Evolutionary conservation across 345 rosid species (phyloP).

Genomic region (Salix dunnii): DNA sequence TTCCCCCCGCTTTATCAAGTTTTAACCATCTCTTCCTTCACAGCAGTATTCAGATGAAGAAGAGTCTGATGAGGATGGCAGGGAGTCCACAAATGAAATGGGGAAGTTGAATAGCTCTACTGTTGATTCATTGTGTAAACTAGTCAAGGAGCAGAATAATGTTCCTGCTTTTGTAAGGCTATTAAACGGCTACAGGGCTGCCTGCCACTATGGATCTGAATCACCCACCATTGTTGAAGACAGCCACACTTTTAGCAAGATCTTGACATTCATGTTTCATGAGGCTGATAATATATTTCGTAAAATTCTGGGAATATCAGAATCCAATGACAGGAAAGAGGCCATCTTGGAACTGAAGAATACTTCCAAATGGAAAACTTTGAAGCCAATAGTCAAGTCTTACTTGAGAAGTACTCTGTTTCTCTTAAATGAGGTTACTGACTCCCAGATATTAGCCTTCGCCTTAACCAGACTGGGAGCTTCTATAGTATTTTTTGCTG

Average conservation of each 20-base stretch:
- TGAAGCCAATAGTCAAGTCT: constrained; percentile 68
- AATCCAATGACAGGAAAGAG: constrained; percentile 50
- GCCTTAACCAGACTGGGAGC: constrained; percentile 53
- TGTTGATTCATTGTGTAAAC: constrained; percentile 45
- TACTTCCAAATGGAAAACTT: constrained; percentile 60
- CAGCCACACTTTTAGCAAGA: constrained; percentile 45
- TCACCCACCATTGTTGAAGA: constrained; percentile 39
- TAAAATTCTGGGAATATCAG: constrained; percentile 56
- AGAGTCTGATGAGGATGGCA: constrained; percentile 34
- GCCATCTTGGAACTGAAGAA: constrained; percentile 60
- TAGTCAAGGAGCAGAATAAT: constrained; percentile 51
- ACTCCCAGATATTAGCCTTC: constrained; percentile 57
- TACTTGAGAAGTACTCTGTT: constrained; percentile 68
- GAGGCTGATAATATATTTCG: constrained; percentile 65
- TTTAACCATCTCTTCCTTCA: constrained; percentile 11
- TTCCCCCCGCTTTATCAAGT: not conserved
- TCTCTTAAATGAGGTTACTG: constrained; percentile 62
- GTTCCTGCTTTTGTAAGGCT: constrained; percentile 54
- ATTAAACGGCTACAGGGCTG: constrained; percentile 75
- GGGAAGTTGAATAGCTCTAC: constrained; percentile 41
- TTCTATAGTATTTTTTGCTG: constrained; percentile 51
- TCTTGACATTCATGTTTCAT: constrained; percentile 54
- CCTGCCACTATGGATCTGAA: constrained; percentile 67
- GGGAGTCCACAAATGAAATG: constrained; percentile 28
- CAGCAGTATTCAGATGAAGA: constrained; percentile 50